Conservation (phyloP, 208 protist species). For the Trypanosoma brucei region DNA sequence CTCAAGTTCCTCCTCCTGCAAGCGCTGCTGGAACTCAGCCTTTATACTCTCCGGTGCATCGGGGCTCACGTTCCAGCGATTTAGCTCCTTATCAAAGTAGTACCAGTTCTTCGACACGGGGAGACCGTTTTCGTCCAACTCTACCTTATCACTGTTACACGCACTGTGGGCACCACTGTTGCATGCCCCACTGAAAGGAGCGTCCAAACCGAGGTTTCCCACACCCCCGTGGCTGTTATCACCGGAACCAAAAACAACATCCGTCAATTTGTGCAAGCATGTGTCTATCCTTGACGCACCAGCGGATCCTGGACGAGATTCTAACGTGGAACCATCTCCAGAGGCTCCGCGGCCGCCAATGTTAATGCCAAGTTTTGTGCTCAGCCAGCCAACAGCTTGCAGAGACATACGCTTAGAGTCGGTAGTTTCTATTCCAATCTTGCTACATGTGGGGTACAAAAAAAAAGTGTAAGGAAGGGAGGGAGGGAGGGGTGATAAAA, state of each 20-base stretch:
- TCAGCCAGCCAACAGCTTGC: slow-evolving; percentile 67
- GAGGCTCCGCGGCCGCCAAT: slow-evolving; percentile 35
- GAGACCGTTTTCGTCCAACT: slow-evolving; percentile 79
- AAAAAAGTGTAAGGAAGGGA: slow-evolving; percentile 6
- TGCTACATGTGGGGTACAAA: slow-evolving; percentile 1
- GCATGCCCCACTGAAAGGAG: neutral
- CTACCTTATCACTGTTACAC: slow-evolving; percentile 17
- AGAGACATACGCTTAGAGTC: slow-evolving; percentile 45
- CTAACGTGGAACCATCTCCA: neutral
- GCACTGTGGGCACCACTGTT: neutral
- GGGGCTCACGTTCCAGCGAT: slow-evolving; percentile 68
- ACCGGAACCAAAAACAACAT: slow-evolving; percentile 23
- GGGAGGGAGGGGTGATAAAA: too few species aligned
- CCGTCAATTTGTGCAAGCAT: slow-evolving; percentile 23
- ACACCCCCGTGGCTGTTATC: neutral
- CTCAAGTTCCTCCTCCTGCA: slow-evolving; percentile 57
- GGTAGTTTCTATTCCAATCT: neutral
- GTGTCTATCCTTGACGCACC: slow-evolving; percentile 7
- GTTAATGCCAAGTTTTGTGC: slow-evolving; percentile 74
- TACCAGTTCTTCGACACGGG: slow-evolving; percentile 82
- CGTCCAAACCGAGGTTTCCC: slow-evolving; percentile 1
- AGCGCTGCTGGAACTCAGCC: slow-evolving; percentile 52
- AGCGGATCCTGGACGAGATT: neutral
- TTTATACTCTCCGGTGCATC: slow-evolving; percentile 67
- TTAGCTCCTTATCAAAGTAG: slow-evolving; percentile 63